Evolutionary conservation across 164 flowering plant species (phyloP), one percentile per base, ranked within the genome.

Genomic region (Macadamia integrifolia): DNA sequence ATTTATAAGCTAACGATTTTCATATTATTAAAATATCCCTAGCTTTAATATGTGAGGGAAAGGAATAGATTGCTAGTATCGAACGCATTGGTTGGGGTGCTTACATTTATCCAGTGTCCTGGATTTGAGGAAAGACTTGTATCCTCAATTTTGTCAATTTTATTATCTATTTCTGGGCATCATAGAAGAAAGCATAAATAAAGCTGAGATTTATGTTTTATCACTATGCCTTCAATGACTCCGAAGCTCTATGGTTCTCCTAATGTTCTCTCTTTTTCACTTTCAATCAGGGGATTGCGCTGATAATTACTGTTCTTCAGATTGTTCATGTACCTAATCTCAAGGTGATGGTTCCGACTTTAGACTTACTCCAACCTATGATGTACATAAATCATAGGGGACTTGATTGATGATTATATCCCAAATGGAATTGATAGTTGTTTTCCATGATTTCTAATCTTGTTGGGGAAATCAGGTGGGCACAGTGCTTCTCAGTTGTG

Each of bases 281-380:
- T 61, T 74, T 58, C 62, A 28, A 61, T 61, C 84, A 94, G 99
- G 99, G 99, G 18, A 92, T 94, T 75, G 87, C 95, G 2, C 65
- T 94, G 80, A 90, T 94, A 68, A 78, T 89, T 62, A 94, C 99
- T 9, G 99, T 92, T 75, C 95, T 94, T 71, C 98, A 94, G 80
- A 88, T 94, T 68, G 91, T 91, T 64, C 97, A 91, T 6, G 73
- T 94, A 35, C 99, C 99, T 61, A 94, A 94, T 82, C 90, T 94
- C 75, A 94, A 94, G 99, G 99, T 92, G 52, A 81, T 59, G 55
- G 23, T 63, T 50, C 62, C 42, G 31, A 64, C 55, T 69, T 53
- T 35, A 35, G 40, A 28, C 65, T 55, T 69, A 35, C 23, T 43
- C 46, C 50, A 8, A 8, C 50, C 23, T 23, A 23, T 23, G 23